These are phyloP conservation scores for Saccharomyces hybrid DNA, from an alignment of 1,139 yeast genomes.

Conservation along the genomic window DNA sequence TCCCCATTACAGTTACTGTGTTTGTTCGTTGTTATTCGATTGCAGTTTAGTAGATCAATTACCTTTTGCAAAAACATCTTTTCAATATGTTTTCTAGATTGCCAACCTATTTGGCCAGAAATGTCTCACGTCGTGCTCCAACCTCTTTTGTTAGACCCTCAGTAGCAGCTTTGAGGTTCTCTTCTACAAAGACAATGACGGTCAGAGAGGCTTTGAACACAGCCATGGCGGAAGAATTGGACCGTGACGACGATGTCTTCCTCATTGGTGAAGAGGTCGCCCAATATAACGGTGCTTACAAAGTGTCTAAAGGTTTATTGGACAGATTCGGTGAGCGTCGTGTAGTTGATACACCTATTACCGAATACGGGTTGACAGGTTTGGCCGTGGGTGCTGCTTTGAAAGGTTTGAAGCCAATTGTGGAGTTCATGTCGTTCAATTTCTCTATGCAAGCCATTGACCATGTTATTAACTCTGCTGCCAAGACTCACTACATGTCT, in stretches of 20 bases:
- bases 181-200: conserved; percentile 63
- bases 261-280: conserved; percentile 99
- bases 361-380: conserved; percentile 99
- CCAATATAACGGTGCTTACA: conserved; percentile 98
- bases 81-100: conserved; percentile 1
- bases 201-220: conserved; percentile 95
- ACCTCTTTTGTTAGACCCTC: conserved; percentile 5
- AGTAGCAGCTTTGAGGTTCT: conserved; percentile 18
- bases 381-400: conserved; percentile 95
- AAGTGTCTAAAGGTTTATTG: conserved; percentile 88
- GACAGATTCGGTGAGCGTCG: conserved; percentile 97
- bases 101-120: conserved; percentile 1
- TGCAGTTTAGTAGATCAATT: background rate
- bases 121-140: background rate
- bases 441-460: conserved; percentile 99
- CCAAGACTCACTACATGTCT: conserved; percentile 96
- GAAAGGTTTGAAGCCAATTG: conserved; percentile 92
- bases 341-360: conserved; percentile 94
- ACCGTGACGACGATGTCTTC: conserved; percentile 88
- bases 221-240: conserved; percentile 96
- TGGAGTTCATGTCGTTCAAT: conserved; percentile 98
- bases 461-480: conserved; percentile 96
- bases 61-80: background rate
- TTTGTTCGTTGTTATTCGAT: background rate
- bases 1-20: background rate